Evolutionary conservation across 2,329 filamentous ascomycete genomes (phyloP).

Genomic region (Ceratocystis papillata): DNA sequence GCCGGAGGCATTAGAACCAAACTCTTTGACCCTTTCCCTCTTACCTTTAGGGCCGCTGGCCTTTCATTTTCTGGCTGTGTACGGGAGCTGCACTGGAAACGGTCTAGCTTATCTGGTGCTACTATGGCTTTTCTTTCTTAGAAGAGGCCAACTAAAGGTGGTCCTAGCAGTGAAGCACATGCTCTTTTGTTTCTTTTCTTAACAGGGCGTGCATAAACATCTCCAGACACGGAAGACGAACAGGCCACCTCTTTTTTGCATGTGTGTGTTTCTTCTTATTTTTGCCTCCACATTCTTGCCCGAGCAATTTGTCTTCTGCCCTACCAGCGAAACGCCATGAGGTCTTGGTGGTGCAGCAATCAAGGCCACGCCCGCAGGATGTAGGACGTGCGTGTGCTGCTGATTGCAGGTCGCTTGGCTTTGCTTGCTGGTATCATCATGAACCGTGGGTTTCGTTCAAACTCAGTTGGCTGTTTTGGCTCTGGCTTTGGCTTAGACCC

Average conservation of each 20-base stretch:
- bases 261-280: not conserved
- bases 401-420: not conserved
- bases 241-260: not conserved
- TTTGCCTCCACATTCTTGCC: not conserved
- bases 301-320: no score
- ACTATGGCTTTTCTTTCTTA: not conserved
- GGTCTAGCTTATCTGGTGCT: not conserved
- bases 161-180: not conserved
- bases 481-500: not conserved
- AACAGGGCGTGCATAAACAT: constrained; percentile 8
- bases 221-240: not conserved
- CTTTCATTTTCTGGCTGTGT: not conserved
- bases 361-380: not conserved
- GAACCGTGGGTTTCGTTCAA: not conserved
- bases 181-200: not conserved
- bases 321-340: no score
- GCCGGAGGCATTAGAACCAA: not conserved
- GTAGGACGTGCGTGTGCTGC: no score
- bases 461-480: not conserved
- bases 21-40: constrained; percentile 6
- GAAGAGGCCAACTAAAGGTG: not conserved
- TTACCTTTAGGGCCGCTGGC: not conserved
- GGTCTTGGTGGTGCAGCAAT: not conserved
- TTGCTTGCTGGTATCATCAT: not conserved
- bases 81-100: not conserved